These are phyloP conservation scores for Aureobasidium musti DNA, from an alignment of 2,329 filamentous ascomycete genomes.

Conservation along the genomic window DNA sequence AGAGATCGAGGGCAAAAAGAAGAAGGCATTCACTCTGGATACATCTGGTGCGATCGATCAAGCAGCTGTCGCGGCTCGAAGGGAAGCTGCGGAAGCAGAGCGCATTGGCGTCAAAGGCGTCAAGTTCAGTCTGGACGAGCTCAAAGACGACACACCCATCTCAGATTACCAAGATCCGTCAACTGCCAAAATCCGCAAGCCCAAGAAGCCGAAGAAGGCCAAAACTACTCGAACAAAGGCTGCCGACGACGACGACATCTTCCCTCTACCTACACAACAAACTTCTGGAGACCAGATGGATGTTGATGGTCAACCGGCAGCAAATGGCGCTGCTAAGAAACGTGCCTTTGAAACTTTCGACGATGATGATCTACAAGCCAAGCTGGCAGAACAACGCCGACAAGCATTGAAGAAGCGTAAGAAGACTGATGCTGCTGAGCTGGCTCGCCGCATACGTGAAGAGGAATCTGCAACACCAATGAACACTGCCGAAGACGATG, in stretches of 20 bases:
- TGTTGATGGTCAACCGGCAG: conserved; percentile 57
- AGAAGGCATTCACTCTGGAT: conserved; percentile 80
- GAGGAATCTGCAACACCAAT: conserved; percentile 58
- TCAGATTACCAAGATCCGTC: conserved; percentile 89
- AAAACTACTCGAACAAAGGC: conserved; percentile 72
- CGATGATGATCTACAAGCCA: conserved; percentile 88
- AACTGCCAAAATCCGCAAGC: conserved; percentile 90
- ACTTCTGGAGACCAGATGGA: conserved; percentile 67
- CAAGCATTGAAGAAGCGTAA: conserved; percentile 90
- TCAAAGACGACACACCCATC: conserved; percentile 62
- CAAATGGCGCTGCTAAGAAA: conserved; percentile 32
- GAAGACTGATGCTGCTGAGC: conserved; percentile 79
- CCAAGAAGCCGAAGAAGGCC: conserved; percentile 76
- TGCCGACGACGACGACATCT: conserved; percentile 60
- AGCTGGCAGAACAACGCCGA: conserved; percentile 77
- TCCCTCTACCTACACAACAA: conserved; percentile 43
- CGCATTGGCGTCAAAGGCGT: conserved; percentile 63
- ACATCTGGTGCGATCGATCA: conserved; percentile 70
- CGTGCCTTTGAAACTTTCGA: conserved; percentile 62
- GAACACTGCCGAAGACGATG: conserved; percentile 58
- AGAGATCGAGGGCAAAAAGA: conserved; percentile 86
- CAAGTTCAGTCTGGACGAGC: conserved; percentile 74
- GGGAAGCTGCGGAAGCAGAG: conserved; percentile 48
- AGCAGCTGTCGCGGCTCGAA: conserved; percentile 58
- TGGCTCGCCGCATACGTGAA: conserved; percentile 75